Base-by-base conservation (phyloP, 345 rosid genomes). In the Isatis tinctoria region DNA sequence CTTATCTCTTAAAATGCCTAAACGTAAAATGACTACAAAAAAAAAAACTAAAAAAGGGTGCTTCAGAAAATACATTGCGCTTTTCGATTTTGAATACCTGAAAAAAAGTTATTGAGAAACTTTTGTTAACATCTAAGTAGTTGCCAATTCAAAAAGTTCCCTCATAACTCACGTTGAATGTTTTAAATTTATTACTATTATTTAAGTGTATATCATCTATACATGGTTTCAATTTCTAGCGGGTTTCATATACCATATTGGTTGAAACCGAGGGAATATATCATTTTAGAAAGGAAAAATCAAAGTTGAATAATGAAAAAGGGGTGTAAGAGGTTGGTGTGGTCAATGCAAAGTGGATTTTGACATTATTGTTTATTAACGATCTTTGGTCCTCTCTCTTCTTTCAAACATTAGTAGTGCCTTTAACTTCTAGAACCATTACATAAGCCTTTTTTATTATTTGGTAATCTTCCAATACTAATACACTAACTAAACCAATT, bases 321-420 rank as follows among this genome's bases (percentile, higher is more conserved):
- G 36, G 22, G n/a, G 49, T 28, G 40, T 39, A 12, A 41, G 60
- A 24, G 36, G 58, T 59, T 60, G 67, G 75, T 71, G 67, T 9
- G 75, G 74, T 70, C 48, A 70, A 71, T 36, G 33, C 30, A 60
- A 71, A 60, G 18, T 60, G 60, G 67, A 71, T 48, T 48, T 36
- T 35, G 45, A 60, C 13, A 71, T 47, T n/a, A 71, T 22, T 71
- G 54, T 69, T 69, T 4, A 26, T 33, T n/a, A 33, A 58, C 41
- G 67, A 45, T 5, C 60, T 47, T 70, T 45, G 44, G 54, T 43
- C 33, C 32, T 16, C 40, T 57, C 53, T 35, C 36, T 8, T 52
- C 39, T 52, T 51, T 67, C 61, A 67, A 56, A 8, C 43, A 18
- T 56, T 22, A 10, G 20, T 57, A 5, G 18, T 69, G 65, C 53